Conservation (phyloP, 2,329 filamentous ascomycete species). For the Westerdykella aurantiaca region DNA sequence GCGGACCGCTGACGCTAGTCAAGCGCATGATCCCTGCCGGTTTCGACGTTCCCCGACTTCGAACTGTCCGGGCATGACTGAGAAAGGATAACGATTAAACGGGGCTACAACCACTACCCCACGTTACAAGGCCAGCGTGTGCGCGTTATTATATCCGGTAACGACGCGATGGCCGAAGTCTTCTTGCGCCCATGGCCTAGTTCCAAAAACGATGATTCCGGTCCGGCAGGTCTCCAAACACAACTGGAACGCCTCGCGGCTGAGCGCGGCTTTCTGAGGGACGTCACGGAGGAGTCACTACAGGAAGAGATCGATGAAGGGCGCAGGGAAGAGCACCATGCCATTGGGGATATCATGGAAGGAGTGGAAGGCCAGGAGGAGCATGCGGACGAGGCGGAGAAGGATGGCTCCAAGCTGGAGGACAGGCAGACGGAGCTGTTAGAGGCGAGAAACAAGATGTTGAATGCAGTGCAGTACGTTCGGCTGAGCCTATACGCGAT, state of each 20-base stretch:
- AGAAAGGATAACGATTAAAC: too few species aligned
- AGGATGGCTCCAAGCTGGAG: conserved; percentile 33
- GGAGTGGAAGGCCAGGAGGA: conserved; percentile 45
- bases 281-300: conserved; percentile 68
- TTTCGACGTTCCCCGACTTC: too few species aligned
- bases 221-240: conserved; percentile 53
- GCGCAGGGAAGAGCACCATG: conserved; percentile 28
- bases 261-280: conserved; percentile 75
- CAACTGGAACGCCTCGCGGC: conserved; percentile 74
- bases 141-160: too few species aligned
- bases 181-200: conserved; percentile 60
- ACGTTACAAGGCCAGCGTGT: too few species aligned
- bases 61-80: too few species aligned
- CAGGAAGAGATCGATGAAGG: conserved; percentile 57
- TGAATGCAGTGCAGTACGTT: conserved; percentile 36
- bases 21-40: too few species aligned
- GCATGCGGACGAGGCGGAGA: conserved; percentile 29
- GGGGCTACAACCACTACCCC: too few species aligned
- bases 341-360: conserved; percentile 36
- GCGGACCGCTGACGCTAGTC: too few species aligned
- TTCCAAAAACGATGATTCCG: conserved; percentile 45
- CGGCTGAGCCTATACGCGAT: conserved; percentile 1
- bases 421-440: conserved; percentile 24
- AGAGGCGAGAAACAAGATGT: conserved; percentile 38
- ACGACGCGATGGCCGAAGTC: conserved; percentile 34